These are phyloP conservation scores for Cladosporium halotolerans DNA, from an alignment of 2,329 filamentous ascomycete genomes.

Conservation along the genomic window DNA sequence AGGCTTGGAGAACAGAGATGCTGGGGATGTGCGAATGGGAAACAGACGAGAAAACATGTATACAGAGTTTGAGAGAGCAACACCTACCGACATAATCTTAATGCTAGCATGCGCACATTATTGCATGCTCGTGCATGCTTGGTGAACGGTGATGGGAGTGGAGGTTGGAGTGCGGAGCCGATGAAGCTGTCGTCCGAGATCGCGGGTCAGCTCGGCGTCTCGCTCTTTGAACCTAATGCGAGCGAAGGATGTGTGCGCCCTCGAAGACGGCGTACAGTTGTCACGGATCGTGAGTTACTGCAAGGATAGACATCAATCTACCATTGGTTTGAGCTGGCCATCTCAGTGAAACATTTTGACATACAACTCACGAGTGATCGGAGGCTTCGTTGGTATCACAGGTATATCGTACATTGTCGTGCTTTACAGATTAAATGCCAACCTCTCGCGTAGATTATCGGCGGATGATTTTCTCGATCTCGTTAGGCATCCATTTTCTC, in stretches of 20 bases:
- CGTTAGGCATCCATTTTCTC: conserved; percentile 65
- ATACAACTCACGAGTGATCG: no score
- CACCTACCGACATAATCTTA: conserved; percentile 2
- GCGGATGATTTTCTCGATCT: conserved; percentile 2
- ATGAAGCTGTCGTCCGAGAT: conserved; percentile 2
- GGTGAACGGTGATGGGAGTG: conserved; percentile 1
- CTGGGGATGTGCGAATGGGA: background rate
- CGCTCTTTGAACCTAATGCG: background rate
- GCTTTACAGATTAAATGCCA: background rate
- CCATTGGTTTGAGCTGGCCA: background rate
- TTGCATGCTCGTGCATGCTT: conserved; percentile 11
- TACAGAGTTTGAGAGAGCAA: background rate
- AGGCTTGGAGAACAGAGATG: background rate
- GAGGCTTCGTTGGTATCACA: no score
- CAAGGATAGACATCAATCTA: background rate
- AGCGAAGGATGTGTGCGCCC: no score
- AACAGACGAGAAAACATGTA: background rate
- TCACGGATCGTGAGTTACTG: background rate
- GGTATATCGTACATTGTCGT: background rate
- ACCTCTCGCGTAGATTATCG: background rate
- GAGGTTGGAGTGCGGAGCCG: conserved; percentile 9
- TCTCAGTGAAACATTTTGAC: background rate
- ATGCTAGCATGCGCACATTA: conserved; percentile 9
- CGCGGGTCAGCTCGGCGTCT: background rate
- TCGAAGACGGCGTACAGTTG: no score